Base-by-base conservation (phyloP, 2,329 filamentous ascomycete species). In the Cercospora brassicicola region DNA sequence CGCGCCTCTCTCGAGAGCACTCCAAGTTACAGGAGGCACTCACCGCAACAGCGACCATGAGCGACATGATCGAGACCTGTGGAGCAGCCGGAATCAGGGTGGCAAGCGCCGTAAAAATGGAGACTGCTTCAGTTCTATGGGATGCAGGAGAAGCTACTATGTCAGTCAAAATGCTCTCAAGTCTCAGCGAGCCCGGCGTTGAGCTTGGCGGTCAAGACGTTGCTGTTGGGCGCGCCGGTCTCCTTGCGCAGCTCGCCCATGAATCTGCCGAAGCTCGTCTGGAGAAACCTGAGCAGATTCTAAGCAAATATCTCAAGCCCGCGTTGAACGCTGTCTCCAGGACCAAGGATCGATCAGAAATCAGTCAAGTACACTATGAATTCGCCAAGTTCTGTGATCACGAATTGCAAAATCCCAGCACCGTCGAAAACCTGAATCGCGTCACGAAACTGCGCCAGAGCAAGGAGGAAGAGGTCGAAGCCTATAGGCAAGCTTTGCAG, bases 381-480 rank as follows among this genome's bases (percentile, higher is more conserved):
- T 98, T 98, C 78, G 95, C 96, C 28, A 87, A 89, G 62, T 99
- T 99, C 78, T 99, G 96, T 75, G 94, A 99, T 77, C 89, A 93
- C 75, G 95, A 99, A 78, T 84, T 99, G 9, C 91, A 97, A 74
- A 94, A 94, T 75, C 87, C 90, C 0, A 93, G 96, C 73, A 89
- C 90, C 36, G 82, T 94, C 1, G 93, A 96, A 78, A 95, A 99
- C 74, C 87, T 97, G 68, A 87, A 88, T 31, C 89, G 95, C 56
- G 86, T 97, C 51, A 87, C 91, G 76, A 92, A 89, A 73, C 84
- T 98, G 33, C 90, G 90, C 72, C 86, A 93, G 75, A 90, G 90
- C 69, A 97, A 97, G 78, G 86, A 88, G 71, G 89, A 91, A 67
- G 94, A 99, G 77, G 89, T 96, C 0, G 80, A 85, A 15, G 91